A percentile compares a stretch with the other conserved stretches of the same genome.
These are phyloP conservation scores for Peronospora destructor DNA, from an alignment of 352 stramenopile genomes.

Conservation along the genomic window DNA sequence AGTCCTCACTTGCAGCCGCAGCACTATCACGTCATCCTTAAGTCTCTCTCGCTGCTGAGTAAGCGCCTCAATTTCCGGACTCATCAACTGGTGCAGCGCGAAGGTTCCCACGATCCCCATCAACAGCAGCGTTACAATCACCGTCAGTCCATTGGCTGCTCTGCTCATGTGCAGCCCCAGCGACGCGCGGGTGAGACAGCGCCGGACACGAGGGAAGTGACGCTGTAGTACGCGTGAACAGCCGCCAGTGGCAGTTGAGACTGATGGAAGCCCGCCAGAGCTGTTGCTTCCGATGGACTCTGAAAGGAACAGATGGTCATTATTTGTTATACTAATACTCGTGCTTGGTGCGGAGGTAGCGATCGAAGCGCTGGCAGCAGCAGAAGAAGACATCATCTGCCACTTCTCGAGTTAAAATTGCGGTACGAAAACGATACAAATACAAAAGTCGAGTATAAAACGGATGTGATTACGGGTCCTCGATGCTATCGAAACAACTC, in stretches of 20 bases:
- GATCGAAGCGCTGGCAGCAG: constrained; percentile 1
- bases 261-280: constrained; percentile 2
- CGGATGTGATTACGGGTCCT: background rate
- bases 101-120: constrained; percentile 57
- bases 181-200: constrained; percentile 25
- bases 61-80: constrained; percentile 64
- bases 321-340: constrained; percentile 24
- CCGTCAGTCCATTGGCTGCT: constrained; percentile 33
- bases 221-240: constrained; percentile 20
- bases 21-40: constrained; percentile 39
- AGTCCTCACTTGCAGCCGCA: constrained; percentile 39
- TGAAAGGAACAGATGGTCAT: constrained; percentile 16
- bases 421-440: constrained; percentile 7
- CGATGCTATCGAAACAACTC: background rate
- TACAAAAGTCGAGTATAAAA: constrained; percentile 14
- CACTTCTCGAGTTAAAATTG: constrained; percentile 3
- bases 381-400: constrained; percentile 8
- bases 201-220: constrained; percentile 21
- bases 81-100: constrained; percentile 70
- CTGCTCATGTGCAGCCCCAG: constrained; percentile 26
- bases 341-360: constrained; percentile 13
- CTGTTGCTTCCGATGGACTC: constrained; percentile 12
- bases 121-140: constrained; percentile 51
- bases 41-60: constrained; percentile 47
- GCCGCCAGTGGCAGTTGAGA: constrained; percentile 10